Evolutionary conservation across 495 filamentous ascomycete species (phyloP).

Genomic region (Xylaria curta): DNA sequence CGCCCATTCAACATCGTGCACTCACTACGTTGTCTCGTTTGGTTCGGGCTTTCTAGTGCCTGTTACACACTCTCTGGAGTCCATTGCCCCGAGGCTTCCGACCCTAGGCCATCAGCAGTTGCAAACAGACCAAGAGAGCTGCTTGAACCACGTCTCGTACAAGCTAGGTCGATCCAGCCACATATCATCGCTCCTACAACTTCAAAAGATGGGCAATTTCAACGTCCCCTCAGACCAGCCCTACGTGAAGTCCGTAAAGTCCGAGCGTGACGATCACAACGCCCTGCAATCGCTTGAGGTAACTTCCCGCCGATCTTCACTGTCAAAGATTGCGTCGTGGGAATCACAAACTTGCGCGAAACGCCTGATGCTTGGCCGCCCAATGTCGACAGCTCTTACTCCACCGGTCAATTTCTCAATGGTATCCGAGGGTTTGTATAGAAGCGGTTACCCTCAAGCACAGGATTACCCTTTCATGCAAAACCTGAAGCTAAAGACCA

Average conservation of each 20-base stretch:
- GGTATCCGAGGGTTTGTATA: slow-evolving; percentile 71
- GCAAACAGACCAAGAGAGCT: background rate
- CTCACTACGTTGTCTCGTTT: background rate
- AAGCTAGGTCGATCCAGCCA: background rate
- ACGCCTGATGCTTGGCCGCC: slow-evolving; percentile 31
- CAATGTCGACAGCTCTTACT: slow-evolving; percentile 8
- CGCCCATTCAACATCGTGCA: background rate
- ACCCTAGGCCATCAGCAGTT: background rate
- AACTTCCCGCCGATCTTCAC: background rate
- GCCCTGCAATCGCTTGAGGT: slow-evolving; percentile 1
- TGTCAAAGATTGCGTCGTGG: slow-evolving; percentile 18
- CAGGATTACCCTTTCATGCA: slow-evolving; percentile 70
- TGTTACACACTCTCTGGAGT: background rate
- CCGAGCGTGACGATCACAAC: background rate
- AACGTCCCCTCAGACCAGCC: background rate
- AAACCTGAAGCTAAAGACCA: slow-evolving; percentile 70
- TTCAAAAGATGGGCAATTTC: slow-evolving; percentile 4
- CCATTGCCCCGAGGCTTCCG: background rate
- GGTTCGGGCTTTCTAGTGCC: background rate
- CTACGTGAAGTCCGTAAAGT: background rate
- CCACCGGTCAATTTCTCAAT: slow-evolving; percentile 67
- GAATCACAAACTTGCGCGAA: slow-evolving; percentile 30
- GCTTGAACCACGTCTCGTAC: background rate
- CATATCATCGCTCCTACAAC: background rate
- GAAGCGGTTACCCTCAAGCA: slow-evolving; percentile 73